phyloP scores from a whole-genome alignment of 2,329 filamentous ascomycete genomes.

The Cladosporium sp. region DNA sequence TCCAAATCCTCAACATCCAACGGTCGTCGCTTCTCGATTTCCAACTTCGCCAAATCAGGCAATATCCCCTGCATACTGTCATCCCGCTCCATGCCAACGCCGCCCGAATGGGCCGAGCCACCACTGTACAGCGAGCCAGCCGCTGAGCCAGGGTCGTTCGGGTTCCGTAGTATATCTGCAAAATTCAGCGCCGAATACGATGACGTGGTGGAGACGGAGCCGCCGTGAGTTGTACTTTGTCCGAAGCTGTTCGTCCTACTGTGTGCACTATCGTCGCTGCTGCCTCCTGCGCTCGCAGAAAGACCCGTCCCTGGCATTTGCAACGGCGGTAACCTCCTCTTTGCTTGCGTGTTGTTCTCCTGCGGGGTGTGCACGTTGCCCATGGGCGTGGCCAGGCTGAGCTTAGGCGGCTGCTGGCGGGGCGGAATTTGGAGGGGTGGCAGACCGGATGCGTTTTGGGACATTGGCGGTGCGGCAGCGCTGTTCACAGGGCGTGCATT shows the following conservation, averaged over 20 bases:
- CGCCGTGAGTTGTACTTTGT: slow-evolving; percentile 65
- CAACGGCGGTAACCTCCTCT: slow-evolving; percentile 49
- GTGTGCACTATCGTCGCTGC: slow-evolving; percentile 64
- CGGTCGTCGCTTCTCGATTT: slow-evolving; percentile 72
- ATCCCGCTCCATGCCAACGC: slow-evolving; percentile 68
- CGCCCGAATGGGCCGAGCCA: slow-evolving; percentile 43
- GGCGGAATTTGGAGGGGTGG: slow-evolving; percentile 33
- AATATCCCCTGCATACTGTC: slow-evolving; percentile 71
- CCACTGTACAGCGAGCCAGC: slow-evolving; percentile 67
- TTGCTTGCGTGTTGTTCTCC: slow-evolving; percentile 43
- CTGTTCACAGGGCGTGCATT: slow-evolving; percentile 65
- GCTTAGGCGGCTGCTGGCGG: slow-evolving; percentile 65
- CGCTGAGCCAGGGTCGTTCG: slow-evolving; percentile 75
- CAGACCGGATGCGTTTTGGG: slow-evolving; percentile 26
- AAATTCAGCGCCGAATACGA: slow-evolving; percentile 80
- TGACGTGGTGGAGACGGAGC: slow-evolving; percentile 80
- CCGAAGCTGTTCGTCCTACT: slow-evolving; percentile 82
- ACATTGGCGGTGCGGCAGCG: slow-evolving; percentile 31
- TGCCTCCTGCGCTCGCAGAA: slow-evolving; percentile 69
- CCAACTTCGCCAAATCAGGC: slow-evolving; percentile 71
- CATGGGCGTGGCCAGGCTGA: slow-evolving; percentile 84
- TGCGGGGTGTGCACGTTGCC: slow-evolving; percentile 69
- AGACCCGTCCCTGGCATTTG: slow-evolving; percentile 43
- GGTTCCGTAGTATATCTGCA: slow-evolving; percentile 59
- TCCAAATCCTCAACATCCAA: slow-evolving; percentile 92